Conservation (phyloP, 164 flowering plant species). For the Malania oleifera region DNA sequence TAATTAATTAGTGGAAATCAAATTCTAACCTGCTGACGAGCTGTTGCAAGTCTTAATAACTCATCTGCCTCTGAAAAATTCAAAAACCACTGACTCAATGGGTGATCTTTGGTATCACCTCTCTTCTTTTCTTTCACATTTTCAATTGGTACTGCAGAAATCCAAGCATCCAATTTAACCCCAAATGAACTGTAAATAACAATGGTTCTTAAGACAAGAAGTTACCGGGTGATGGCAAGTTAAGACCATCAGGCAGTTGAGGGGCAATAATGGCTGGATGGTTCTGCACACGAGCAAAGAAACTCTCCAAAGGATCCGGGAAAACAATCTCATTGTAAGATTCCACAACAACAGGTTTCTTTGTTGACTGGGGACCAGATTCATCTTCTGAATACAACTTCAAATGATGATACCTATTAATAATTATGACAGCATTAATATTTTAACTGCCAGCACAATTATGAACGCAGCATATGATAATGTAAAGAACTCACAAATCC, state of each 20-base stretch:
- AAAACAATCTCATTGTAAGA: conserved; percentile 83
- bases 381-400: conserved; percentile 85
- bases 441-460: neutral
- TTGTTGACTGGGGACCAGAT: conserved; percentile 68
- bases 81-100: conserved; percentile 60
- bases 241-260: conserved; percentile 52
- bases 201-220: conserved; percentile 5
- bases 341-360: conserved; percentile 87
- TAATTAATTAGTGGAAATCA: neutral
- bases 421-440: neutral
- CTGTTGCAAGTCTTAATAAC: conserved; percentile 76
- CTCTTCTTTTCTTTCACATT: conserved; percentile 36
- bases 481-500: conserved; percentile 67
- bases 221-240: conserved; percentile 58
- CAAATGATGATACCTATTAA: conserved; percentile 64
- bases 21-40: conserved; percentile 69
- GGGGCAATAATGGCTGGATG: conserved; percentile 74
- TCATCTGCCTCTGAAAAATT: conserved; percentile 93
- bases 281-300: conserved; percentile 65
- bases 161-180: neutral
- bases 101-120: conserved; percentile 67
- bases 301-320: conserved; percentile 73
- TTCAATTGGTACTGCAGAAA: conserved; percentile 34
- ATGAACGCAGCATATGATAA: no score
- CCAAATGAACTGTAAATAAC: conserved; percentile 1